Evolutionary conservation across 148 eudicot genomes (phyloP).

Genomic region (Pouteria glomerata): DNA sequence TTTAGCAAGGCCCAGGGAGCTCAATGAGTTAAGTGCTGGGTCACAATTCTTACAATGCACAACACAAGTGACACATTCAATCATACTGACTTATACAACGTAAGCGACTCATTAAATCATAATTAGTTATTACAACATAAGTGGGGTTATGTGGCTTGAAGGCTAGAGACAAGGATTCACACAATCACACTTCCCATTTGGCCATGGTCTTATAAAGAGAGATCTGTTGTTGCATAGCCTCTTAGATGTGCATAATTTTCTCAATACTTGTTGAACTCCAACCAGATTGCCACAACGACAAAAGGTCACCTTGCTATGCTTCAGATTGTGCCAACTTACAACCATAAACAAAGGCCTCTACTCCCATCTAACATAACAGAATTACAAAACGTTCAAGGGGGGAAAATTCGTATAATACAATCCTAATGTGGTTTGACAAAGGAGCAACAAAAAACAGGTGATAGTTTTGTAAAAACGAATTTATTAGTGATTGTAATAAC

Average conservation of each 20-base stretch:
- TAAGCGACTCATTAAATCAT: no score
- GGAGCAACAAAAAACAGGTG: background rate
- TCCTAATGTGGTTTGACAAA: background rate
- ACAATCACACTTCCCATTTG: background rate
- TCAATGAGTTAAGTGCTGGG: no score
- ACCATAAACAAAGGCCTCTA: background rate
- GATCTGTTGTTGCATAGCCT: background rate
- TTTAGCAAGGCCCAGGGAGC: no score
- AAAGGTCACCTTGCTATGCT: background rate
- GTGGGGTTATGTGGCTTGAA: background rate
- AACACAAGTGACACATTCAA: background rate
- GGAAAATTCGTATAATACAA: background rate
- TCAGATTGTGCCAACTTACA: background rate
- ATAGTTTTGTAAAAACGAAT: background rate
- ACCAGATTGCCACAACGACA: background rate
- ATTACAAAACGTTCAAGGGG: background rate
- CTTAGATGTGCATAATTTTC: background rate
- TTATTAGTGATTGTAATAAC: background rate
- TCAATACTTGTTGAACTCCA: background rate
- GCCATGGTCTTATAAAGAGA: background rate
- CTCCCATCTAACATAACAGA: background rate
- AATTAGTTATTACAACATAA: no score
- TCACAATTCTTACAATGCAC: background rate
- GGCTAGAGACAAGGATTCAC: background rate
- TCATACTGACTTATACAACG: background rate